These are phyloP conservation scores for Fonsecaea erecta DNA, from an alignment of 2,329 filamentous ascomycete genomes.

Conservation along the genomic window DNA sequence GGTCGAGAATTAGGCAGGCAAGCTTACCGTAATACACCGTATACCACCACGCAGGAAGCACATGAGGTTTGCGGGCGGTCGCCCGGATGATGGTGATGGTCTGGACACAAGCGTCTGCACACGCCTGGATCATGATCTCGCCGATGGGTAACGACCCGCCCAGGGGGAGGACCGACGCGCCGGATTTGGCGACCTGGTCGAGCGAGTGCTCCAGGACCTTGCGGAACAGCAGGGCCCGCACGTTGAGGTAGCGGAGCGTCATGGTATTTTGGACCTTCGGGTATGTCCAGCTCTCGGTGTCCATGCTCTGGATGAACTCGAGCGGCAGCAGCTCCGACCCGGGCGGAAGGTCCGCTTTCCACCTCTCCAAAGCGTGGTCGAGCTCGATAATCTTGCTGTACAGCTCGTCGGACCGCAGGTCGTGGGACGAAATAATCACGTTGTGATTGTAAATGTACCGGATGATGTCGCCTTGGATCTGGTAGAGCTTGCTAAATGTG, in stretches of 20 bases:
- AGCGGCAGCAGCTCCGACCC: not conserved
- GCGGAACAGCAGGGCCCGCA: conserved; percentile 7
- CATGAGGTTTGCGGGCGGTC: not conserved
- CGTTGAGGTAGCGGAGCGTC: conserved; percentile 13
- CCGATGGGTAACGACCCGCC: not conserved
- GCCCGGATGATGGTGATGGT: conserved; percentile 5
- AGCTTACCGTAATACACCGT: conserved; percentile 12
- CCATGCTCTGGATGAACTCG: not conserved
- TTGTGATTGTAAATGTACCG: conserved; percentile 16
- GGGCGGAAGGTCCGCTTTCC: conserved; percentile 5
- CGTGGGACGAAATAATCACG: not conserved
- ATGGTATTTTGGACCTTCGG: not conserved
- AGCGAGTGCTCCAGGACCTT: conserved; percentile 9
- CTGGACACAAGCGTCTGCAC: not conserved
- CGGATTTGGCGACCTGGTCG: not conserved
- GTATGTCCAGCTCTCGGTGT: conserved; percentile 9
- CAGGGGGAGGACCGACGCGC: no score
- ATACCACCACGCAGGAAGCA: conserved; percentile 15
- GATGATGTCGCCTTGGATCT: conserved; percentile 14
- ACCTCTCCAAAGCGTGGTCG: conserved; percentile 5
- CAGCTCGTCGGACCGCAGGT: not conserved
- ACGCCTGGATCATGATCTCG: conserved; percentile 6
- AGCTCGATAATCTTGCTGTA: conserved; percentile 9
- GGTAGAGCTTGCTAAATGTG: conserved; percentile 9
- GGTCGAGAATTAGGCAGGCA: no score